Evolutionary conservation across 192 early-diverging fungal genomes (phyloP).

Genomic region (Coemansia sp.): DNA sequence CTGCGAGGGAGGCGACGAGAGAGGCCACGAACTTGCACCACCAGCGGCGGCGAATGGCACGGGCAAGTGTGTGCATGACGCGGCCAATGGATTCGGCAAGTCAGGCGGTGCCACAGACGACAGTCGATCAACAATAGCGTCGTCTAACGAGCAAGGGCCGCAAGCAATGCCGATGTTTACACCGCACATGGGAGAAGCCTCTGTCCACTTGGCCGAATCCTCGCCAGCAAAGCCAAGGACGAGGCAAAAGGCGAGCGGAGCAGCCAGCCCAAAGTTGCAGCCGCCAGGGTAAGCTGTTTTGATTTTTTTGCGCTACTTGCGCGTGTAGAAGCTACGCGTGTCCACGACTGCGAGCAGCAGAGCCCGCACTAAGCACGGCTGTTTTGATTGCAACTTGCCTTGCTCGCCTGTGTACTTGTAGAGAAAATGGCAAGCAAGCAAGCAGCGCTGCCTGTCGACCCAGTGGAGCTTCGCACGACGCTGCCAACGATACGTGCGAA

Average conservation of each 20-base stretch:
- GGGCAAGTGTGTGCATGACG: neutral
- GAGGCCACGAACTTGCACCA: neutral
- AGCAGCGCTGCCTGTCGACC: slow-evolving; percentile 2
- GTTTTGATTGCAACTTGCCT: neutral
- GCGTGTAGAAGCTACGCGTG: too few relatives aligned
- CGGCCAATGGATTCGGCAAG: slow-evolving; percentile 2
- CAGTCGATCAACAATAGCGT: neutral
- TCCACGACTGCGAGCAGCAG: neutral
- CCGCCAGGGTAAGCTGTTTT: neutral
- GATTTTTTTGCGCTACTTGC: neutral
- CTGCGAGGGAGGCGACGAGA: slow-evolving; percentile 32
- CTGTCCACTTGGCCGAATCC: neutral
- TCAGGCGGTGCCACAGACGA: neutral
- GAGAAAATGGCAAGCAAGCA: slow-evolving; percentile 2
- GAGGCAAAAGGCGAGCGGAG: slow-evolving; percentile 5
- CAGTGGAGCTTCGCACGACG: neutral
- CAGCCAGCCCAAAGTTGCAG: neutral
- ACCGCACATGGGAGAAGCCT: neutral
- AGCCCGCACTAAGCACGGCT: neutral
- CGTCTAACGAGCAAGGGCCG: neutral
- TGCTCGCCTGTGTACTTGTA: slow-evolving; percentile 4
- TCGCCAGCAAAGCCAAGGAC: neutral
- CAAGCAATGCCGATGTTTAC: neutral
- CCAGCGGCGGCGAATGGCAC: neutral
- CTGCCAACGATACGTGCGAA: slow-evolving; percentile 46